Conservation (phyloP, 805 yeast species). For the Metschnikowia picachoensis region DNA sequence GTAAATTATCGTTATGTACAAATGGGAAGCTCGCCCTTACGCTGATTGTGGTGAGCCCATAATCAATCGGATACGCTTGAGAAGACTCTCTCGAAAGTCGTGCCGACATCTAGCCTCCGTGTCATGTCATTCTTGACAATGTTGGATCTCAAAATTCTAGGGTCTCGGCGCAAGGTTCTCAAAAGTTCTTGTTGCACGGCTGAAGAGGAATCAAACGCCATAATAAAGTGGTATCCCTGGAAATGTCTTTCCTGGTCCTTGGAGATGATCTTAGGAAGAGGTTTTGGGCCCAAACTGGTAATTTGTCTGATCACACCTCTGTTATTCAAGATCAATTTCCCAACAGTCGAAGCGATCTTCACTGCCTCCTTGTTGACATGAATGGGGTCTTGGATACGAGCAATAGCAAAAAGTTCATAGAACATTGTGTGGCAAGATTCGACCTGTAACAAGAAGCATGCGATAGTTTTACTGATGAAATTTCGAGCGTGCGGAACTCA, state of each 20-base stretch:
- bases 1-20: slow-evolving; percentile 3
- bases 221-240: slow-evolving; percentile 82
- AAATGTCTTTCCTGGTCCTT: slow-evolving; percentile 87
- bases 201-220: slow-evolving; percentile 83
- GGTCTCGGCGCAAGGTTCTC: slow-evolving; percentile 79
- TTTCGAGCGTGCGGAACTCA: slow-evolving; percentile 13
- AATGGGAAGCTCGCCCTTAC: not conserved
- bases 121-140: slow-evolving; percentile 60
- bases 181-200: slow-evolving; percentile 82
- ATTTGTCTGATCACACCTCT: slow-evolving; percentile 92
- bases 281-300: slow-evolving; percentile 71
- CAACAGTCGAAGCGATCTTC: slow-evolving; percentile 59
- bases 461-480: not conserved
- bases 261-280: slow-evolving; percentile 75
- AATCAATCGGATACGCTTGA: slow-evolving; percentile 11
- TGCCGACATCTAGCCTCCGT: slow-evolving; percentile 50
- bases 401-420: slow-evolving; percentile 86
- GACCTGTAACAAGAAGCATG: too few relatives aligned
- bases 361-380: slow-evolving; percentile 36
- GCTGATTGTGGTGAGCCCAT: not conserved
- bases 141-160: slow-evolving; percentile 80
- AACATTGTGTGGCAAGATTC: slow-evolving; percentile 48
- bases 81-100: slow-evolving; percentile 47
- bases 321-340: slow-evolving; percentile 76
- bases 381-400: slow-evolving; percentile 65